Percentiles rank a stretch among this genome's conserved stretches.
Conservation (phyloP, 805 yeast species). For the Tetrapisispora fleetii region DNA sequence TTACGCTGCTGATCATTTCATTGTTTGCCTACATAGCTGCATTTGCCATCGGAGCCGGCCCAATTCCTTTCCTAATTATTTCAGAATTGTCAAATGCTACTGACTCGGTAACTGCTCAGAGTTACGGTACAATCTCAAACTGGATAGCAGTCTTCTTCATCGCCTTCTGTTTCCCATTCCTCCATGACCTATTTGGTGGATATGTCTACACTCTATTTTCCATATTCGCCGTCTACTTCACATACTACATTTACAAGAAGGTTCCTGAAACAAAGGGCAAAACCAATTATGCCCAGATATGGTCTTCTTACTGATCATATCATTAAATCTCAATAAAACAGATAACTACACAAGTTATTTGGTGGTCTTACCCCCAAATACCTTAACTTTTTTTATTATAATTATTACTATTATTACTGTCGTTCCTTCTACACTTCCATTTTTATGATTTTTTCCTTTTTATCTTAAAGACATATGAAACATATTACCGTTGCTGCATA, state of each 20-base stretch:
- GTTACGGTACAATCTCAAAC: conserved; percentile 83
- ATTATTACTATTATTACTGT: too few species aligned
- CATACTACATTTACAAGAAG: conserved; percentile 29
- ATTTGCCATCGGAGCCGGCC: conserved; percentile 90
- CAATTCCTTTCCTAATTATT: conserved; percentile 83
- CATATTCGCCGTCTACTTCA: conserved; percentile 41
- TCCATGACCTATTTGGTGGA: conserved; percentile 61
- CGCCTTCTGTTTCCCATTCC: conserved; percentile 71
- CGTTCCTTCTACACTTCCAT: too few species aligned
- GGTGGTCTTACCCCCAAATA: too few species aligned
- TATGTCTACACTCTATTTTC: conserved; percentile 70
- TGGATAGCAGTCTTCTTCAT: conserved; percentile 84
- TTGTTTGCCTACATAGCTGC: conserved; percentile 68
- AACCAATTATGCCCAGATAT: conserved; percentile 12
- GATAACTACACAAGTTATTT: too few species aligned
- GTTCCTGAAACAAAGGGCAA: conserved; percentile 19
- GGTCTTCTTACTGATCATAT: conserved; percentile 8
- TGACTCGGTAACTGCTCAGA: conserved; percentile 80
- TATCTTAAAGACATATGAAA: too few species aligned
- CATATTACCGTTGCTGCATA: too few species aligned
- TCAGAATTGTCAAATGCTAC: conserved; percentile 77
- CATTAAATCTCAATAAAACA: background rate
- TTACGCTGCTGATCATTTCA: conserved; percentile 47
- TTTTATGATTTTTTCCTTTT: too few species aligned
- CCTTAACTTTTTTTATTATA: too few species aligned